These are phyloP conservation scores for Gardenia jasminoides DNA, from an alignment of 257 asterid genomes.

Conservation along the genomic window DNA sequence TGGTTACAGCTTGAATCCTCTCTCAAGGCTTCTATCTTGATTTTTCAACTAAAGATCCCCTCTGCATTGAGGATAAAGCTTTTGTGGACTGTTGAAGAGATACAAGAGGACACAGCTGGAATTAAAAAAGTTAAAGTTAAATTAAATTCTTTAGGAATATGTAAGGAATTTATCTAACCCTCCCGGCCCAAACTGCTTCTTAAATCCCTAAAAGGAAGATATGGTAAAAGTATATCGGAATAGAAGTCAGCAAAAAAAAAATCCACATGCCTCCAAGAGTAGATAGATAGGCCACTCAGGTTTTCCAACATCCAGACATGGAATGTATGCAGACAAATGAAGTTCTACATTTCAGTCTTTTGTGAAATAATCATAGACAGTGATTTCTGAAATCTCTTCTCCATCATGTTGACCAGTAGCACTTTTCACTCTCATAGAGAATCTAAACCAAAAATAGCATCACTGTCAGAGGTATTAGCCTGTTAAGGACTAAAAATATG, in stretches of 20 bases:
- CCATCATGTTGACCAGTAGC: conserved; percentile 35
- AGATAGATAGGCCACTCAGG: conserved; percentile 75
- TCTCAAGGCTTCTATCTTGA: conserved; percentile 91
- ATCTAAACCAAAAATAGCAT: conserved; percentile 34
- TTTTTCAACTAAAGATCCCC: conserved; percentile 70
- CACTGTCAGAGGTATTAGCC: conserved; percentile 7
- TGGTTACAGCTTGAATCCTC: conserved; percentile 58
- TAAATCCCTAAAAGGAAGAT: no score
- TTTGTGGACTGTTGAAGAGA: conserved; percentile 89
- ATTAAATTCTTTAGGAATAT: conserved; percentile 14
- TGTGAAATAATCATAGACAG: conserved; percentile 79
- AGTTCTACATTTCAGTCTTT: conserved; percentile 65
- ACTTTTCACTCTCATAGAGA: conserved; percentile 60
- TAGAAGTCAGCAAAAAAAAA: conserved; percentile 19
- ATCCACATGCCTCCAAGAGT: conserved; percentile 67
- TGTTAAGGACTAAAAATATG: not conserved
- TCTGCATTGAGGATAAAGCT: conserved; percentile 58
- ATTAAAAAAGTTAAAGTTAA: conserved; percentile 15
- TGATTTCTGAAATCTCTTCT: conserved; percentile 54
- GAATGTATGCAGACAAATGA: conserved; percentile 60
- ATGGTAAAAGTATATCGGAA: conserved; percentile 5
- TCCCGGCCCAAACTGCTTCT: no score
- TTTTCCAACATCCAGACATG: conserved; percentile 85
- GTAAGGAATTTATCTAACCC: not conserved
- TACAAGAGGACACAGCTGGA: conserved; percentile 80